Conservation (phyloP, 805 yeast genomes). For the Isabelozyma heimii region DNA sequence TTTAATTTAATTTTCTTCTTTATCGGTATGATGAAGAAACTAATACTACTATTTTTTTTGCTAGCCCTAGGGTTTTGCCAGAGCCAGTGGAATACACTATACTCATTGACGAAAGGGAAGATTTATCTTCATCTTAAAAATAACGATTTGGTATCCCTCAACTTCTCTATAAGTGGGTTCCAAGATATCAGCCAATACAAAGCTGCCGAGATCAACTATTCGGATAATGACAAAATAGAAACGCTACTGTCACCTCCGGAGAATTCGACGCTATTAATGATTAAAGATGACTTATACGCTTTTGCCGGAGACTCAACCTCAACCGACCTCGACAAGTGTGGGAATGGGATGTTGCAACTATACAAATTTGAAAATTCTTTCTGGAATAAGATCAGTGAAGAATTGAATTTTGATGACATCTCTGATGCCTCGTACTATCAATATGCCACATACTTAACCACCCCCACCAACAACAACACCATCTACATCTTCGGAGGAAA, state of each 20-base stretch:
- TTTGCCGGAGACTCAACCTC: constrained; percentile 6
- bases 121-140: constrained; percentile 34
- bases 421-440: constrained; percentile 28
- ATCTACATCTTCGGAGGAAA: constrained; percentile 58
- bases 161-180: constrained; percentile 34
- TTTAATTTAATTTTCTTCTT: not conserved
- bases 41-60: not conserved
- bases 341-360: constrained; percentile 22
- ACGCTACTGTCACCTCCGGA: constrained; percentile 29
- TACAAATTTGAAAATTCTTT: constrained; percentile 14
- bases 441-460: constrained; percentile 42
- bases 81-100: constrained; percentile 34
- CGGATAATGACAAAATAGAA: constrained; percentile 18
- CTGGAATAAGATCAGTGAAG: constrained; percentile 16
- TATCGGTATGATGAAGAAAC: not conserved
- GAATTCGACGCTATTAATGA: constrained; percentile 29
- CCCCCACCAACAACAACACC: constrained; percentile 28
- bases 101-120: constrained; percentile 30
- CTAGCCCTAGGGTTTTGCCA: not conserved
- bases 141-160: constrained; percentile 33
- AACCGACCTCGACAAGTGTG: constrained; percentile 17
- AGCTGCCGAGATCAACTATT: constrained; percentile 11
- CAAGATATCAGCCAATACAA: constrained; percentile 6
- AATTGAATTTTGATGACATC: constrained; percentile 18
- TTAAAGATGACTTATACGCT: constrained; percentile 27